Evolutionary conservation across 1,284 basidiomycete species (phyloP).

Genomic region (Ceratobasidium sp.): DNA sequence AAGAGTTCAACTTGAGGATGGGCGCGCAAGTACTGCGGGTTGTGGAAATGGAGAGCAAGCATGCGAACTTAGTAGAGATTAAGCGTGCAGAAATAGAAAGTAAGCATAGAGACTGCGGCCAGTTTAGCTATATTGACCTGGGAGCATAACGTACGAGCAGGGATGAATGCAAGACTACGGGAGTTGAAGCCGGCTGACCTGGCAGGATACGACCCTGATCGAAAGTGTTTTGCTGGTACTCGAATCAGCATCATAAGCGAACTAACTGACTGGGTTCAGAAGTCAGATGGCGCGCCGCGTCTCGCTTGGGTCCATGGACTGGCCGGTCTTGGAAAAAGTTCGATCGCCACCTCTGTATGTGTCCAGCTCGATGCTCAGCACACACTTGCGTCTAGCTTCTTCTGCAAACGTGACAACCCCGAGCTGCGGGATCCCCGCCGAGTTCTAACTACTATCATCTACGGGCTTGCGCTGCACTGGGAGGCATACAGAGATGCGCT

Average conservation of each 20-base stretch:
- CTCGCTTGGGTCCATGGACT: slow-evolving; percentile 51
- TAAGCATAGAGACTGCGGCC: too few relatives aligned
- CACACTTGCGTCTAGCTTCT: slow-evolving; percentile 54
- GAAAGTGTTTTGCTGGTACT: not conserved
- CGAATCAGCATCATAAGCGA: not conserved
- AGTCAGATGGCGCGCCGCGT: too few relatives aligned
- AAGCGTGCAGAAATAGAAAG: not conserved
- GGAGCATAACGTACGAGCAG: too few relatives aligned
- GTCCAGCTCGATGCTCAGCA: slow-evolving; percentile 25
- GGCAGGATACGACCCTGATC: not conserved
- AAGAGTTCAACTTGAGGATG: not conserved
- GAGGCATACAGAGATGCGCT: not conserved
- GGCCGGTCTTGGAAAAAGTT: slow-evolving; percentile 53
- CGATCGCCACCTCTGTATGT: slow-evolving; percentile 52
- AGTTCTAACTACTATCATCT: slow-evolving; percentile 28
- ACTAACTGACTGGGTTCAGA: not conserved
- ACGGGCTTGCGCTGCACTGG: not conserved
- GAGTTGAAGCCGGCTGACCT: not conserved
- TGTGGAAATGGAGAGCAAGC: too few relatives aligned
- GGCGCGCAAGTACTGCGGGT: too few relatives aligned
- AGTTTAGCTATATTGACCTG: too few relatives aligned
- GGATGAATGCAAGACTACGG: too few relatives aligned
- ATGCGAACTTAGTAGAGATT: too few relatives aligned
- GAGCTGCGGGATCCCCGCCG: slow-evolving; percentile 25
- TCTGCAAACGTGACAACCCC: slow-evolving; percentile 53